Evolutionary conservation across 2,329 filamentous ascomycete species (phyloP), one percentile per base, ranked within the genome.

Genomic region (Ophiocordyceps camponoti-rufipedis): DNA sequence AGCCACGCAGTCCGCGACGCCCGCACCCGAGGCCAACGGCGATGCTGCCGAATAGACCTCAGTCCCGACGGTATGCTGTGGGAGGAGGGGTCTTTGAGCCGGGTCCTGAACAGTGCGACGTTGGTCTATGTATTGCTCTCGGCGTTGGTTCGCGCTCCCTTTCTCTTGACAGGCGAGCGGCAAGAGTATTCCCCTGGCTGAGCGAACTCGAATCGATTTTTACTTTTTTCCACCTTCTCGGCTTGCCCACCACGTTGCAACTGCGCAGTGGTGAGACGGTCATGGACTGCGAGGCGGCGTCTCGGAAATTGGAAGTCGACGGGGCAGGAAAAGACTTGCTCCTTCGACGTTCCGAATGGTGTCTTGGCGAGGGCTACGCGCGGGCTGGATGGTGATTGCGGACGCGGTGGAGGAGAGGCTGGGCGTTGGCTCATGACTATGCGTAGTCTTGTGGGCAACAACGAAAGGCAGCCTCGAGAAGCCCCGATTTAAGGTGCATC

Each of bases 21-120:
- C 64, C 44, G 62, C 54, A 52, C 55, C 60, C 54, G 72, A 78
- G 54, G 62, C 71, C 55, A 76, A 76, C 54, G 72, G 71, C 61
- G 70, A 74, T 47, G 62, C 68, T 56, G 69, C 74, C 52, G 68
- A 65, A 61, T 70, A 72, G 53, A 55, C 54, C 49, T 48, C 50
- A 46, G 12, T 50, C 52, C 23, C 50, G 53, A 50, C 55, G 50
- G 52, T 48, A 50, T 53, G 52, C 49, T 52, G 53, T 48, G 50
- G 54, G 55, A 54, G 23, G 23, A 23, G 23, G 35, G 35, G 35
- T 55, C 55, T 56, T 56, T 56, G 51, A 52, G 57, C 51, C 55
- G 52, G 56, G 55, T 53, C 55, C 52, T 53, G 47, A 46, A 45
- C 56, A 58, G 58, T 58, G 59, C 62, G 61, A 64, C 60, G 59